phyloP scores from a whole-genome alignment of 1,284 basidiomycete genomes.

The Limonomyces culmigenus region DNA sequence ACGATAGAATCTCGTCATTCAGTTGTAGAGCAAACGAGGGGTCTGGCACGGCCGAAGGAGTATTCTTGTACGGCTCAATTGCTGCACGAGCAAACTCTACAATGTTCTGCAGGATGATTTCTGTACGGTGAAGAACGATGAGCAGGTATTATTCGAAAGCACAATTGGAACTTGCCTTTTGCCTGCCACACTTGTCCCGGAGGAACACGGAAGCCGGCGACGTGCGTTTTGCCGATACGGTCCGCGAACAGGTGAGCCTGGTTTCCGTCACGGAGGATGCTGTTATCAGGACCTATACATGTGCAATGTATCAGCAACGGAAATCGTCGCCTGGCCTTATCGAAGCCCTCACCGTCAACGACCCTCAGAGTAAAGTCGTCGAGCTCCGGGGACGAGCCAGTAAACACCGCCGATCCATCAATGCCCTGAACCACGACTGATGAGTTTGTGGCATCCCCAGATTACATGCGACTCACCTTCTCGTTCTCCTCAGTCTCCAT shows the following conservation, averaged over 20 bases:
- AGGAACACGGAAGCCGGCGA: constrained; percentile 45
- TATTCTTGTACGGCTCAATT: constrained; percentile 30
- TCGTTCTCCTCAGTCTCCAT: constrained; percentile 63
- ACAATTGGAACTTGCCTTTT: constrained; percentile 52
- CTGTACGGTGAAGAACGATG: constrained; percentile 20
- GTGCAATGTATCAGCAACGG: neutral
- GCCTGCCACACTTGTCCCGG: constrained; percentile 70
- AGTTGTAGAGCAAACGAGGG: constrained; percentile 66
- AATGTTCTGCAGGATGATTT: constrained; percentile 49
- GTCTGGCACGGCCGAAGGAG: constrained; percentile 44
- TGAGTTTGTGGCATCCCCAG: constrained; percentile 5
- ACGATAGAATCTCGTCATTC: constrained; percentile 52
- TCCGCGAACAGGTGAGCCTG: constrained; percentile 45
- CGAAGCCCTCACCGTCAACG: constrained; percentile 43
- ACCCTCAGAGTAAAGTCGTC: constrained; percentile 72
- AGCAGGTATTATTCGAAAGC: neutral
- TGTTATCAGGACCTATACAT: constrained; percentile 38
- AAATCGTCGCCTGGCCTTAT: neutral
- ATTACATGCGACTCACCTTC: constrained; percentile 28
- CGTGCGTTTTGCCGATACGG: constrained; percentile 58
- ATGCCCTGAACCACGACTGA: constrained; percentile 43
- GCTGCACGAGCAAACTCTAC: constrained; percentile 38
- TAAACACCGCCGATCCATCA: constrained; percentile 46
- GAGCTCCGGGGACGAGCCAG: constrained; percentile 59
- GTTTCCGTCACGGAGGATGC: constrained; percentile 29